These are phyloP conservation scores for Tuber umbilicatum DNA, from an alignment of 495 filamentous ascomycete genomes.

Conservation along the genomic window DNA sequence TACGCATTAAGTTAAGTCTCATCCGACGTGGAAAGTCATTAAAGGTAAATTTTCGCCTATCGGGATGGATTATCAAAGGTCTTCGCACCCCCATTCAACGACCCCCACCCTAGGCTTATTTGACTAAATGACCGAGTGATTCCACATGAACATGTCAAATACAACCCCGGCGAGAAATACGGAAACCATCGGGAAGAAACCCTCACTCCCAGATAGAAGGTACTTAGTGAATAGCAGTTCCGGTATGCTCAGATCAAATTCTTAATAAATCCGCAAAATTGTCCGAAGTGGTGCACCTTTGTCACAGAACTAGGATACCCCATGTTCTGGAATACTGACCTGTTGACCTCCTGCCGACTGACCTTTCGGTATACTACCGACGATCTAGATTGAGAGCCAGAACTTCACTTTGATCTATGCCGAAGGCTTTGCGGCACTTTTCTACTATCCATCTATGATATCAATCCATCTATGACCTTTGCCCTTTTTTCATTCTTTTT, in stretches of 20 bases:
- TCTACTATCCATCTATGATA: background rate
- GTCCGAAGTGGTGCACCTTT: background rate
- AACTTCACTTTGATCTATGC: background rate
- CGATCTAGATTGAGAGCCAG: background rate
- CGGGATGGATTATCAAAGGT: background rate
- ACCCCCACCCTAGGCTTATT: background rate
- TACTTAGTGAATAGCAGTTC: background rate
- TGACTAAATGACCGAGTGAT: background rate
- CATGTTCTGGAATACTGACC: background rate
- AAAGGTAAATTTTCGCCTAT: too few species aligned
- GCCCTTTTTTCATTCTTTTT: background rate
- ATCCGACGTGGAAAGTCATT: background rate
- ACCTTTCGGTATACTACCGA: background rate
- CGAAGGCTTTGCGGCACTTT: background rate
- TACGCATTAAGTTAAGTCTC: background rate
- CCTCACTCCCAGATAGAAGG: background rate
- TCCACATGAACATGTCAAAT: background rate
- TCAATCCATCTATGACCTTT: background rate
- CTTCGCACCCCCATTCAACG: background rate
- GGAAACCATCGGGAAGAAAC: background rate
- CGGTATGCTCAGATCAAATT: background rate
- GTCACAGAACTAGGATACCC: background rate
- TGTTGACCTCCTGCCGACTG: background rate
- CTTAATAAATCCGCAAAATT: background rate
- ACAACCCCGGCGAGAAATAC: background rate